Evolutionary conservation across 805 yeast species (phyloP), one percentile per base, ranked within the genome.

Genomic region (Candida caryicola): DNA sequence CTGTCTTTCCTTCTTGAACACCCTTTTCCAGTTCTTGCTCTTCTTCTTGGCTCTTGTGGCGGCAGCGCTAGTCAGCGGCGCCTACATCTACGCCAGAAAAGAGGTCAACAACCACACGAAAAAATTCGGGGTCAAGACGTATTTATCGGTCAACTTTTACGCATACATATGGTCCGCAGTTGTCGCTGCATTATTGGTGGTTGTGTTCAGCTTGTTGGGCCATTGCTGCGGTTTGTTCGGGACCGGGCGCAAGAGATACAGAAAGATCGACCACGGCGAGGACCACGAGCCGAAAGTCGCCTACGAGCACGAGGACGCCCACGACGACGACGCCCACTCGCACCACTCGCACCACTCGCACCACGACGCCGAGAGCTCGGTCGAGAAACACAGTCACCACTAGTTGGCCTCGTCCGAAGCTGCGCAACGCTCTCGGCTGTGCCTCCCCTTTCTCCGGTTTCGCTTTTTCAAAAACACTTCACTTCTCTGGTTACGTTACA

Each of bases 91-190:
- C 39, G 68, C 81, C 43, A 60, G 72, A 41, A 60, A 64, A 9
- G 65, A 73, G 37, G 69, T 86, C 63, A 77, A 82, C 49, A 61
- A 76, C 23, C 62, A 65, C 23, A 59, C 61, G 9, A 55, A 51
- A 2, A 55, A 57, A 2, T 79, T 67, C 49, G 95, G 95, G 12
- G 70, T 82, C 33, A 55, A 59, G 27, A 75, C 86, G 2, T 54
- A 56, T 26, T 51, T 85, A 35, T 74, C 77, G 23, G 61, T 64
- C 14, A 59, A 62, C 35, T 82, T 74, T 47, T 73, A 77, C 37
- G 88, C 79, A 2, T 59, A 81, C 32, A 62, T 78, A 6, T 85
- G 91, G 93, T 78, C 77, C 10, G 71, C 81, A 1, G 74, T 71
- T 2, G 81, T 59, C 12, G 77, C 79, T 1, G 43, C 48, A 2